Evolutionary conservation across 73 alveolate genomes (phyloP).

Genomic region (Paramecium caudatum): DNA sequence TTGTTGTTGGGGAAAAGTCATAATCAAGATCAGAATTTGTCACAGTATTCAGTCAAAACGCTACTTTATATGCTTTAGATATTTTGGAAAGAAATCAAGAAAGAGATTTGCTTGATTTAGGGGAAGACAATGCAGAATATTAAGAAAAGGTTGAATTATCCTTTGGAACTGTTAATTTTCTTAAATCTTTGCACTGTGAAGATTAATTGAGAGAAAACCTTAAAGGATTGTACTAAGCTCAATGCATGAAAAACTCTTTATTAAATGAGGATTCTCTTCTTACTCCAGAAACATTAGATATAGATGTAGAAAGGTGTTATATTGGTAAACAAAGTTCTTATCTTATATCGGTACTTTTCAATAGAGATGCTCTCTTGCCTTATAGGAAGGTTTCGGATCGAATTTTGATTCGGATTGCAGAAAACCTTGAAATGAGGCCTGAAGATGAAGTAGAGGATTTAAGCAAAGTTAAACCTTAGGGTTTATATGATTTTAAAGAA

Average conservation of each 20-base stretch:
- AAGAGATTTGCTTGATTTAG: constrained; percentile 76
- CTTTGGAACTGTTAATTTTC: constrained; percentile 82
- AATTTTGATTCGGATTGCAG: constrained; percentile 86
- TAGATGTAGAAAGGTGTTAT: constrained; percentile 87
- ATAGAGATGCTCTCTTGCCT: constrained; percentile 83
- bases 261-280: constrained; percentile 82
- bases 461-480: constrained; percentile 18
- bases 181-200: constrained; percentile 80
- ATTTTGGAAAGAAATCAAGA: constrained; percentile 82
- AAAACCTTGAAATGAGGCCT: constrained; percentile 80
- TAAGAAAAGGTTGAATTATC: constrained; percentile 85
- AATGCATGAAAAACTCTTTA: constrained; percentile 77
- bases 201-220: constrained; percentile 76
- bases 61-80: constrained; percentile 82
- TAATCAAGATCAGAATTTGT: constrained; percentile 80
- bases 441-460: constrained; percentile 75
- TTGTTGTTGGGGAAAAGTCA: constrained; percentile 72
- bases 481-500: constrained; percentile 69
- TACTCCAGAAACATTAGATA: constrained; percentile 75
- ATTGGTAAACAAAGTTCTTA: constrained; percentile 81
- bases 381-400: constrained; percentile 84
- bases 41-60: constrained; percentile 82
- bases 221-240: constrained; percentile 73
- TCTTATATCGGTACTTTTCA: constrained; percentile 72
- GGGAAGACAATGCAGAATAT: constrained; percentile 85